Conservation (phyloP, 1,284 basidiomycete genomes). For the Volvariella volvacea region DNA sequence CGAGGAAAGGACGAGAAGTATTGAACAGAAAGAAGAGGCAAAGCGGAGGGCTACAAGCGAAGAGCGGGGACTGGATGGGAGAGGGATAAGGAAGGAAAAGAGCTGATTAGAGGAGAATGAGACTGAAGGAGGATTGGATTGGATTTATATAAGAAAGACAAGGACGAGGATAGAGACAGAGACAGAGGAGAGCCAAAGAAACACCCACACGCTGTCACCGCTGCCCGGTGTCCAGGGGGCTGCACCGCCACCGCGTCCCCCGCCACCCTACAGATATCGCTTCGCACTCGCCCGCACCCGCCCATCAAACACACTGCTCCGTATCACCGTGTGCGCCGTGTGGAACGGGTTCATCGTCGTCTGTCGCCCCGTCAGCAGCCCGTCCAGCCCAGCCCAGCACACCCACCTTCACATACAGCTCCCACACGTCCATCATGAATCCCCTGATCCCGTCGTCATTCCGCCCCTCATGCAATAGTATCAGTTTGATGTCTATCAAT, state of each 20-base stretch:
- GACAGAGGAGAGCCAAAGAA: conserved; percentile 17
- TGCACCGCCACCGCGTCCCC: too few species aligned
- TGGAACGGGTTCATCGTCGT: conserved; percentile 90
- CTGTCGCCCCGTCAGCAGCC: conserved; percentile 35
- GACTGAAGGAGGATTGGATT: conserved; percentile 15
- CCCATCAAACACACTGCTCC: conserved; percentile 74
- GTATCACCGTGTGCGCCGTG: conserved; percentile 78
- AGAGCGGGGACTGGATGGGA: conserved; percentile 15
- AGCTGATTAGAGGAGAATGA: conserved; percentile 16
- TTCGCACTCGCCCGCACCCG: conserved; percentile 83
- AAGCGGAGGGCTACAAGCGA: conserved; percentile 21
- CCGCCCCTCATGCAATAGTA: conserved; percentile 87
- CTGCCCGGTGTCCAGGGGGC: conserved; percentile 9
- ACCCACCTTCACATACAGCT: conserved; percentile 87
- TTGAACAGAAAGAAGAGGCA: conserved; percentile 19
- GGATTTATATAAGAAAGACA: conserved; percentile 19
- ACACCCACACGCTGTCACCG: too few species aligned
- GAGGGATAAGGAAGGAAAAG: conserved; percentile 8
- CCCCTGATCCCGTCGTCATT: conserved; percentile 91
- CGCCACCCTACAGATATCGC: conserved; percentile 58
- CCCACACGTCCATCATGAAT: conserved; percentile 94
- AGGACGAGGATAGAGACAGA: conserved; percentile 23
- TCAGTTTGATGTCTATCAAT: conserved; percentile 77
- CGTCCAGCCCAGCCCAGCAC: background rate
- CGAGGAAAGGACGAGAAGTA: conserved; percentile 23